These are phyloP conservation scores for Viola odorata DNA, from an alignment of 345 rosid species.

Conservation along the genomic window DNA sequence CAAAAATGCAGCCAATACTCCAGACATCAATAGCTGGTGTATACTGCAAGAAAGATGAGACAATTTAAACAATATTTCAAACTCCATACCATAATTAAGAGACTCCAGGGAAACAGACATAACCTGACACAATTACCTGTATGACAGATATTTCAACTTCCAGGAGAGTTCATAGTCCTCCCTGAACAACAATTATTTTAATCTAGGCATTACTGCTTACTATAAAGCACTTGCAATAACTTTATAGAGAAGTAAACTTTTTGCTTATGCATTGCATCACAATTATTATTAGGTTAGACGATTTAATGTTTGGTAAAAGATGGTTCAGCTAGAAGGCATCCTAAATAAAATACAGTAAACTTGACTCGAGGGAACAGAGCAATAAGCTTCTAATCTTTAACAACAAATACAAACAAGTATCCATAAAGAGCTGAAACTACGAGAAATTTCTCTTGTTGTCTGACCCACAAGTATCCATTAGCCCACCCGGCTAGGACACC, in stretches of 20 bases:
- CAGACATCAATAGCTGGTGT: conserved; percentile 99
- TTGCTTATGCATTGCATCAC: neutral
- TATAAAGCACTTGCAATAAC: conserved; percentile 42
- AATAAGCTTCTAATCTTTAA: no score
- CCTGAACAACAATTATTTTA: conserved; percentile 97
- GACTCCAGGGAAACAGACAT: conserved; percentile 29
- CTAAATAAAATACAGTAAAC: no score
- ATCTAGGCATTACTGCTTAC: conserved; percentile 75
- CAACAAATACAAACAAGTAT: no score
- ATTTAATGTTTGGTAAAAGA: no score
- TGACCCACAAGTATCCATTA: no score
- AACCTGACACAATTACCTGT: conserved; percentile 83
- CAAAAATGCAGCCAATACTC: conserved; percentile 98
- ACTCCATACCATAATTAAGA: conserved; percentile 16
- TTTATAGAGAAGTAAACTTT: conserved; percentile 26
- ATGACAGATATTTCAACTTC: conserved; percentile 89
- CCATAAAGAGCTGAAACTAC: no score
- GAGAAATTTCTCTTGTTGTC: no score
- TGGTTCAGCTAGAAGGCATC: no score
- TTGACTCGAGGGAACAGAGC: no score
- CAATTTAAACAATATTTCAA: conserved; percentile 10
- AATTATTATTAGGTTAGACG: no score
- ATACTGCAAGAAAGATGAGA: conserved; percentile 53
- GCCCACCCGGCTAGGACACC: no score
- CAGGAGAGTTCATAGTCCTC: conserved; percentile 99